A percentile compares a stretch with the other conserved stretches of the same genome.
Conservation (phyloP, 78 protist species). For the Guillardia theta region DNA sequence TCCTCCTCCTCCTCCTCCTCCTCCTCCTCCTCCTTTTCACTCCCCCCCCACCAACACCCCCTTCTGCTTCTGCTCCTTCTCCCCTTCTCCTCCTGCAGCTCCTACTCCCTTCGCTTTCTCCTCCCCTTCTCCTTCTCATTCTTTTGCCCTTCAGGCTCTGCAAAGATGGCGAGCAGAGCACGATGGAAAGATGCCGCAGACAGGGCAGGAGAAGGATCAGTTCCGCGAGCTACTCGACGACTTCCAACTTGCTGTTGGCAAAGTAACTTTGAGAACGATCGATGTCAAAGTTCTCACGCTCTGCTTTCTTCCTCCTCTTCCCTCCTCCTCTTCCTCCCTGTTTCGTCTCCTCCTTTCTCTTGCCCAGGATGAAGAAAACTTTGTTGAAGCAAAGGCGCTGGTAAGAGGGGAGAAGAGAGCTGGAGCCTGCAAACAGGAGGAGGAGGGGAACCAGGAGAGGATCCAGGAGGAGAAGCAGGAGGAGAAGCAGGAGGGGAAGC, state of each 20-base stretch:
- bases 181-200: background rate
- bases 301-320: too few relatives aligned
- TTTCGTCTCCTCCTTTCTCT: background rate
- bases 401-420: too few relatives aligned
- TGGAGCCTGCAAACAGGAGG: too few relatives aligned
- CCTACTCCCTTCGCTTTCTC: background rate
- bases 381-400: background rate
- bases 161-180: background rate
- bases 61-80: background rate
- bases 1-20: background rate
- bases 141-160: background rate
- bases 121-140: background rate
- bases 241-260: background rate
- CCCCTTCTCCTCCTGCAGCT: background rate
- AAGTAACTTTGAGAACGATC: too few relatives aligned
- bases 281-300: too few relatives aligned
- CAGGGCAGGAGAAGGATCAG: background rate
- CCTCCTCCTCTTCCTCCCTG: background rate
- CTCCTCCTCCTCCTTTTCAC: background rate
- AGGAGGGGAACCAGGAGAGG: too few relatives aligned
- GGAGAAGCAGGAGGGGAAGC: too few relatives aligned
- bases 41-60: background rate
- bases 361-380: slow-evolving; percentile 1
- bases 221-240: background rate
- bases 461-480: too few relatives aligned